phyloP scores from a whole-genome alignment of 2,329 filamentous ascomycete species.

The Lasiodiplodia hormozganensis region DNA sequence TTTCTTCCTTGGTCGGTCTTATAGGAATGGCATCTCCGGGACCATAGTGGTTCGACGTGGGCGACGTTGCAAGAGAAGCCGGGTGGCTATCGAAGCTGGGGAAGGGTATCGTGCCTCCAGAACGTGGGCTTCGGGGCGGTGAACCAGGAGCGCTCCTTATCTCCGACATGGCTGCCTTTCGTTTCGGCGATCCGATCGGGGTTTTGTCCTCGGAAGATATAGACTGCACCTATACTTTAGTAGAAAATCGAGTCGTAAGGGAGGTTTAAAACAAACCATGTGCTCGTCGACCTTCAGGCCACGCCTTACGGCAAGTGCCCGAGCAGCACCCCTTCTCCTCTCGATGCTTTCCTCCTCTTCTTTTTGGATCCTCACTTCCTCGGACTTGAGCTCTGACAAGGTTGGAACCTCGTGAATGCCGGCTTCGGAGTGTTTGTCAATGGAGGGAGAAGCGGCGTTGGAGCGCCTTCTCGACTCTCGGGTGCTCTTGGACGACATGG shows the following conservation, averaged over 20 bases:
- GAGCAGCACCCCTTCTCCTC: conserved; percentile 62
- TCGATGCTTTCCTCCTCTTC: conserved; percentile 65
- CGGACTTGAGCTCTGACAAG: conserved; percentile 61
- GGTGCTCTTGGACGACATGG: conserved; percentile 55
- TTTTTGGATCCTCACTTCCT: conserved; percentile 61
- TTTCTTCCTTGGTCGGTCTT: conserved; percentile 25
- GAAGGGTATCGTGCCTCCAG: conserved; percentile 33
- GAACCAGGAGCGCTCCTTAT: conserved; percentile 9
- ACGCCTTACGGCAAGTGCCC: conserved; percentile 60
- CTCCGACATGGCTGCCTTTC: conserved; percentile 1
- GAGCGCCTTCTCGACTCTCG: conserved; percentile 35
- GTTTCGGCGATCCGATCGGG: conserved; percentile 1
- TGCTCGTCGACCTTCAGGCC: conserved; percentile 51
- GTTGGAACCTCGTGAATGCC: conserved; percentile 46
- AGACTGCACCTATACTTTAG: conserved; percentile 29
- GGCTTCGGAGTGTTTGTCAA: conserved; percentile 22
- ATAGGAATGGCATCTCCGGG: background rate
- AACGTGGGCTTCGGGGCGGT: conserved; percentile 4
- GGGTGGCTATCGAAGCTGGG: conserved; percentile 41
- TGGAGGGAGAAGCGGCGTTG: conserved; percentile 1
- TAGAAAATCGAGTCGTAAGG: conserved; percentile 32
- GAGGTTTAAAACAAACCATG: conserved; percentile 31
- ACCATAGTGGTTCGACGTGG: conserved; percentile 31
- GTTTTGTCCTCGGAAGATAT: conserved; percentile 33
- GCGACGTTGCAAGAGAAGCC: conserved; percentile 37